phyloP scores from a whole-genome alignment of 352 stramenopile species.

The Sclerospora graminicola region DNA sequence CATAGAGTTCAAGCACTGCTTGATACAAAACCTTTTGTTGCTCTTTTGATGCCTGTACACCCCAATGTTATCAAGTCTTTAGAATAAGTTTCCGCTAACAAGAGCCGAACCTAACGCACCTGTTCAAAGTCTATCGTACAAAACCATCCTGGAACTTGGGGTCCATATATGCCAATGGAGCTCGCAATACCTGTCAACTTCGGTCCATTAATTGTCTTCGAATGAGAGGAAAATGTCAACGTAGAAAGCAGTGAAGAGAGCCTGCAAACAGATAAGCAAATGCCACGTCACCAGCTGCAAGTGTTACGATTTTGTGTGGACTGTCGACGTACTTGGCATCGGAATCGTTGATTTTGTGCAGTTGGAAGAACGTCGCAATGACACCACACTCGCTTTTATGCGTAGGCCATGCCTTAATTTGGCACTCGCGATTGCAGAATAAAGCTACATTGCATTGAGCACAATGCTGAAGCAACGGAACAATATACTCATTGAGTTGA shows the following conservation, averaged over 20 bases:
- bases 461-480: slow-evolving; percentile 31
- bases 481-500: not conserved
- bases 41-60: slow-evolving; percentile 28
- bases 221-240: slow-evolving; percentile 24
- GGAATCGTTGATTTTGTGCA: too few relatives aligned
- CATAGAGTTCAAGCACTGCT: slow-evolving; percentile 41
- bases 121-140: slow-evolving; percentile 41
- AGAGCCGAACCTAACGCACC: slow-evolving; percentile 14
- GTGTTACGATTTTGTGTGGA: too few relatives aligned
- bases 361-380: too few relatives aligned
- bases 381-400: too few relatives aligned
- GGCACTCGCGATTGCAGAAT: slow-evolving; percentile 57
- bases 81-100: too few relatives aligned
- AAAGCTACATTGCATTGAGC: slow-evolving; percentile 44
- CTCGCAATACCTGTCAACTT: slow-evolving; percentile 42
- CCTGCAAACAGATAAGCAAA: slow-evolving; percentile 24
- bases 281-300: too few relatives aligned
- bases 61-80: too few relatives aligned
- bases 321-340: too few relatives aligned
- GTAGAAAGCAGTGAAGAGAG: slow-evolving; percentile 25
- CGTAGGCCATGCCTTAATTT: slow-evolving; percentile 44
- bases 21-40: slow-evolving; percentile 39
- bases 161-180: slow-evolving; percentile 36
- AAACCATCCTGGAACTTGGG: slow-evolving; percentile 54
- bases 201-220: slow-evolving; percentile 32